A percentile compares a stretch with the other conserved stretches of the same genome.
Evolutionary conservation across 2,329 filamentous ascomycete species (phyloP).

Genomic region (Trichoderma citrinoviride): DNA sequence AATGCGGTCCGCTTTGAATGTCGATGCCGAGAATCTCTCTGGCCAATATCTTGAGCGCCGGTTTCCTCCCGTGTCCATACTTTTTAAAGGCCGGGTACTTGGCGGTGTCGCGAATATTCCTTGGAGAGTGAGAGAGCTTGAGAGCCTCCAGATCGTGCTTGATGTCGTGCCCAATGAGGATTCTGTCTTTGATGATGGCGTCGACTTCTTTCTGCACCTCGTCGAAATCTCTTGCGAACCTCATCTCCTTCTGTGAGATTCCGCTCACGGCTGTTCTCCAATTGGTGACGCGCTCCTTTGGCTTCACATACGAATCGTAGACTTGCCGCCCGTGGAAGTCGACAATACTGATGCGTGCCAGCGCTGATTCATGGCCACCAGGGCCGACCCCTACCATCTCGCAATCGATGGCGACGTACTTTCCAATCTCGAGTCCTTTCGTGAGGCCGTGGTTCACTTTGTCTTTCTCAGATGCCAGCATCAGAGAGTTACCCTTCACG

Average conservation of each 20-base stretch:
- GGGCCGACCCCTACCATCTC: constrained; percentile 94
- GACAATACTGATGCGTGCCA: constrained; percentile 85
- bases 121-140: constrained; percentile 71
- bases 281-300: constrained; percentile 76
- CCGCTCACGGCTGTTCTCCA: constrained; percentile 88
- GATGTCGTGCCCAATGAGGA: constrained; percentile 81
- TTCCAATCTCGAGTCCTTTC: constrained; percentile 67
- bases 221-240: constrained; percentile 65
- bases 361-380: constrained; percentile 65
- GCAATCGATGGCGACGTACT: constrained; percentile 91
- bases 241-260: constrained; percentile 71
- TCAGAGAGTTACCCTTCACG: constrained; percentile 46
- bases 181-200: constrained; percentile 64
- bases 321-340: constrained; percentile 92
- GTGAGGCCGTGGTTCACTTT: constrained; percentile 64
- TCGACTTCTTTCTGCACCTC: constrained; percentile 73
- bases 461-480: constrained; percentile 47
- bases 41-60: constrained; percentile 60
- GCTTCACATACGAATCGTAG: constrained; percentile 89
- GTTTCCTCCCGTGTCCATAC: constrained; percentile 64
- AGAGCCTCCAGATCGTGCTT: constrained; percentile 76
- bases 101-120: constrained; percentile 81
- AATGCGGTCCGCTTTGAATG: constrained; percentile 63
- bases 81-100: constrained; percentile 72
- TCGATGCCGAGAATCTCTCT: constrained; percentile 57